Base-by-base conservation (phyloP, 768 basidiomycete species). In the Cantharellus anzutake region DNA sequence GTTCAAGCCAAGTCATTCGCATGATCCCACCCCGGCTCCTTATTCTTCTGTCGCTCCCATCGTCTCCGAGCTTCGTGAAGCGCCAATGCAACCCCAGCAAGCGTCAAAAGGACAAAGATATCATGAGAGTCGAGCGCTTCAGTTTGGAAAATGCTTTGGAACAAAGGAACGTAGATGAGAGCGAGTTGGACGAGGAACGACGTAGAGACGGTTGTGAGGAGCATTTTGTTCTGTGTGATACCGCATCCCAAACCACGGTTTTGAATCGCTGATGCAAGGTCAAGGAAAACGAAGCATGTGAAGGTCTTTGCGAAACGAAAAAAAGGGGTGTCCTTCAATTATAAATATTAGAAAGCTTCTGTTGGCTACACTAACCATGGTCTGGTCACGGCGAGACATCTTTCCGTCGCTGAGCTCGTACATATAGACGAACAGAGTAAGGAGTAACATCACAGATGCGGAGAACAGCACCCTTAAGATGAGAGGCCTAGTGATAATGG, bases 261-360 rank as follows among this genome's bases (percentile, higher is more conserved):
- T 69, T 98, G 93, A 40, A 96, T 71, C 1, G 94, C 94, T 42
- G 92, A 97, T 5, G 91, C 86, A 51, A 98, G 80, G 71, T 98
- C 94, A 63, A 98, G 83, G 75, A 97, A 88, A 60, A 98, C 94
- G 71, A 98, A 98, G 68, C 83, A 85, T 16, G 92, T 86, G 71
- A 98, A 98, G 35, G 94, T 96, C 94, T 96, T 29, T 29, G 20
- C 20, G 20, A 70, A n/a, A 29, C 7, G 56, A 39, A 50, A 39
- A 50, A 55, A 64, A 59, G 57, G 34, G 35, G 4, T 29, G 20
- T 29, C 20, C 20, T 29, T 29, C 20, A 42, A 56, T 20, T n/a
- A 3, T 7, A 20, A 34, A 16, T 37, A 16, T 2, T 4, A 44
- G 11, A 51, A 42, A 29, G 35, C 3, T 16, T 57, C 41, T 14